Conservation (phyloP, 1,284 basidiomycete genomes). For the Phaffia rhodozyma region DNA sequence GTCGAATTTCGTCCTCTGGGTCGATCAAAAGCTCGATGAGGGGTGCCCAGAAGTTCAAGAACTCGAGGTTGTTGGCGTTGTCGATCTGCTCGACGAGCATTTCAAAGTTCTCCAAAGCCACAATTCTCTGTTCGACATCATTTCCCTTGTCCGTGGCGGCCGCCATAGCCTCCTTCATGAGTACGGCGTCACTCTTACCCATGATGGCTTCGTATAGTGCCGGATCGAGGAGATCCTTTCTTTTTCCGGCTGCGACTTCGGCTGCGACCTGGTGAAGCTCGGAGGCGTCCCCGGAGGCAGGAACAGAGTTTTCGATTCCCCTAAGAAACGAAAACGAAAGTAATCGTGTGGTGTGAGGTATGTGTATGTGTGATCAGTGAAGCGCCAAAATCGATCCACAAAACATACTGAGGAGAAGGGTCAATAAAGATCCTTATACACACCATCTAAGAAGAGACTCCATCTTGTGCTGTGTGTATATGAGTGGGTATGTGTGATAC, state of each 20-base stretch:
- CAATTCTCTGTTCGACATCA: constrained; percentile 53
- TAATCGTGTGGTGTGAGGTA: no score
- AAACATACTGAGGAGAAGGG: no score
- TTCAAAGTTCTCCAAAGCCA: constrained; percentile 86
- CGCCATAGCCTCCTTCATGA: constrained; percentile 76
- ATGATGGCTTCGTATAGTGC: constrained; percentile 66
- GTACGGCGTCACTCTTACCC: constrained; percentile 67
- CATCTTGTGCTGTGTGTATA: no score
- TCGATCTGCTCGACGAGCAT: constrained; percentile 93
- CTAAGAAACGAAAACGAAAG: not conserved
- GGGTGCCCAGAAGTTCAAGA: constrained; percentile 74
- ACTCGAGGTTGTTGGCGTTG: constrained; percentile 84
- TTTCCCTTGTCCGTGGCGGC: constrained; percentile 53
- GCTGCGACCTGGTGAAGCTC: constrained; percentile 16
- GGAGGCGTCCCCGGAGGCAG: constrained; percentile 6
- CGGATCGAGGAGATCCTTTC: constrained; percentile 10
- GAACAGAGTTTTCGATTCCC: constrained; percentile 18
- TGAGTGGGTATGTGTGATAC: no score
- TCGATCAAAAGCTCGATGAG: constrained; percentile 55
- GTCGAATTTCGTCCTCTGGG: constrained; percentile 51
- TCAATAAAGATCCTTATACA: no score
- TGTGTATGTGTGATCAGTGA: no score
- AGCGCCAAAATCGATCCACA: no score
- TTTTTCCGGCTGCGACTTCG: constrained; percentile 11
- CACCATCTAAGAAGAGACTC: no score